These are phyloP conservation scores for Aureobasidium sp. DNA, from an alignment of 2,329 filamentous ascomycete genomes.

Conservation along the genomic window DNA sequence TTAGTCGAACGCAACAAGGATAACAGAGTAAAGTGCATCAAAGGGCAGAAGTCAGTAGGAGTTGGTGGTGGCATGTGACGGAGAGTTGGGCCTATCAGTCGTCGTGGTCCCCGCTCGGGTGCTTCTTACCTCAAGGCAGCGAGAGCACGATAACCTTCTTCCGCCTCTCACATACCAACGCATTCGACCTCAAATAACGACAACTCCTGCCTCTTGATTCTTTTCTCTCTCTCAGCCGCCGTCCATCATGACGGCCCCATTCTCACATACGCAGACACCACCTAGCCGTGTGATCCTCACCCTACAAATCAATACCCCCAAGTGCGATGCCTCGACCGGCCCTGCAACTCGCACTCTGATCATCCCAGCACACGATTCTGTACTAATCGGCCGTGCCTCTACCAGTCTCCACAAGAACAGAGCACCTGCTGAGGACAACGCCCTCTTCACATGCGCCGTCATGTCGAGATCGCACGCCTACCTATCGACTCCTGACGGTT, in stretches of 20 bases:
- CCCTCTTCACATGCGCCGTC: constrained; percentile 31
- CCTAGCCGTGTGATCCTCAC: not conserved
- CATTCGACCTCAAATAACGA: not conserved
- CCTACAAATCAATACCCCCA: not conserved
- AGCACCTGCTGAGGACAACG: constrained; percentile 23
- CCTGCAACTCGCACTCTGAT: not conserved
- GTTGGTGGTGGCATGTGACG: constrained; percentile 6
- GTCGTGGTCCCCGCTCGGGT: not conserved
- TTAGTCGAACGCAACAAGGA: not conserved
- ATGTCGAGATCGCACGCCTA: constrained; percentile 31
- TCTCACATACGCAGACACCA: not conserved
- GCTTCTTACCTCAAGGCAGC: not conserved
- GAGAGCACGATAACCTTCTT: not conserved
- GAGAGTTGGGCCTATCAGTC: not conserved
- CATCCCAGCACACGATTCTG: constrained; percentile 15
- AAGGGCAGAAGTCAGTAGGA: not conserved
- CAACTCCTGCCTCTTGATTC: not conserved
- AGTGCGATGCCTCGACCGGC: not conserved
- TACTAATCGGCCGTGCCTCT: constrained; percentile 39
- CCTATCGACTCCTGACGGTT: constrained; percentile 19
- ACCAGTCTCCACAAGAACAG: constrained; percentile 32
- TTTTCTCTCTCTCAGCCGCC: not conserved
- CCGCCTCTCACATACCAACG: not conserved
- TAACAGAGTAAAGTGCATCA: not conserved
- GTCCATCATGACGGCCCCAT: not conserved